Percentiles rank a stretch among this genome's conserved stretches.
Conservation (phyloP, 352 stramenopile genomes). For the Phytophthora crassamura region DNA sequence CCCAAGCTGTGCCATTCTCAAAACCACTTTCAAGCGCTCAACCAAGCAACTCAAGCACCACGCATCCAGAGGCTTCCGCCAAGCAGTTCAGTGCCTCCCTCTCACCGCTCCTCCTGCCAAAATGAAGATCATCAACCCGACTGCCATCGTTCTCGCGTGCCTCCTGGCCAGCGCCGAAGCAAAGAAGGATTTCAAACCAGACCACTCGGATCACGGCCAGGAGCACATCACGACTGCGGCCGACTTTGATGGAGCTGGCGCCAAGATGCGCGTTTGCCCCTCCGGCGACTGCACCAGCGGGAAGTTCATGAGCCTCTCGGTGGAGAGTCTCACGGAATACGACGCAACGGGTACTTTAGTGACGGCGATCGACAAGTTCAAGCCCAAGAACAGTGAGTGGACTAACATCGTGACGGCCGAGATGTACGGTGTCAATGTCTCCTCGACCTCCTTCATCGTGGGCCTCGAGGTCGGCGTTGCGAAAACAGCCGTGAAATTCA, state of each 20-base stretch:
- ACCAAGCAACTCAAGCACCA: constrained; percentile 7
- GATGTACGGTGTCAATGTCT: constrained; percentile 26
- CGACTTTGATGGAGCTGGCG: constrained; percentile 40
- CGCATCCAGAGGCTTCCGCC: neutral
- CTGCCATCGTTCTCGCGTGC: constrained; percentile 16
- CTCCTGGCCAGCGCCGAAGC: constrained; percentile 7
- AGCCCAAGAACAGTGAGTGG: constrained; percentile 33
- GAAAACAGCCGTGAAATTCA: constrained; percentile 27
- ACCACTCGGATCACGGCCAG: neutral
- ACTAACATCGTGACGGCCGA: constrained; percentile 18
- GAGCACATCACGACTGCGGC: constrained; percentile 37
- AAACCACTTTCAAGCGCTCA: constrained; percentile 20
- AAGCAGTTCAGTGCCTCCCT: neutral
- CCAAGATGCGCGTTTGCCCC: constrained; percentile 53
- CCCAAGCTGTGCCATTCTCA: constrained; percentile 9
- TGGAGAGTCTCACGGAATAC: constrained; percentile 43
- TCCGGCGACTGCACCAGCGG: constrained; percentile 74
- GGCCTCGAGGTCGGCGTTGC: constrained; percentile 16
- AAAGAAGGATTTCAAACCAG: constrained; percentile 12
- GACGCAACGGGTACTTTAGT: constrained; percentile 11
- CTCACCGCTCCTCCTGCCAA: neutral
- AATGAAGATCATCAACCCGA: constrained; percentile 33
- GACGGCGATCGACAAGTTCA: constrained; percentile 31
- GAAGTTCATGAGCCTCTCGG: constrained; percentile 93
- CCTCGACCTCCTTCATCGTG: constrained; percentile 36